Evolutionary conservation across 805 yeast species (phyloP).

Genomic region (Scheffersomyces coipomensis): DNA sequence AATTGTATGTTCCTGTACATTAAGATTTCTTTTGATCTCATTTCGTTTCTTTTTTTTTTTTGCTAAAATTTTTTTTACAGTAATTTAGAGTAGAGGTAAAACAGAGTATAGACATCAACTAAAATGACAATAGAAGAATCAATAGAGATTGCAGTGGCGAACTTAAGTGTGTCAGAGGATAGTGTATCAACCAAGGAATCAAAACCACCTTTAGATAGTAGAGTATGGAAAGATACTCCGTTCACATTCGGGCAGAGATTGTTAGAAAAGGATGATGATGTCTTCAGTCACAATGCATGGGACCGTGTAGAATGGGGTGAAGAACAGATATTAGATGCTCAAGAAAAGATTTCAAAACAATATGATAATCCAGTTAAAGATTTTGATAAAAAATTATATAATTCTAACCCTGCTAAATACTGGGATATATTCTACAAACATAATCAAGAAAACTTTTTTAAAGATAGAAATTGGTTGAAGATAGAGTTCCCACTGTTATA

Average conservation of each 20-base stretch:
- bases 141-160: not conserved
- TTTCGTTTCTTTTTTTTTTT: no score
- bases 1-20: no score
- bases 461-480: slow-evolving; percentile 94
- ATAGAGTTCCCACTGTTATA: slow-evolving; percentile 89
- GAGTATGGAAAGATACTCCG: slow-evolving; percentile 84
- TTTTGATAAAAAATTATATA: slow-evolving; percentile 75
- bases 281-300: slow-evolving; percentile 93
- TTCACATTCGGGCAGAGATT: slow-evolving; percentile 89
- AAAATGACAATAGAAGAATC: not conserved
- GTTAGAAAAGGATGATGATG: slow-evolving; percentile 70
- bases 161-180: not conserved
- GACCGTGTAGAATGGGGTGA: slow-evolving; percentile 98
- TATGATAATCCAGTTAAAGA: slow-evolving; percentile 82
- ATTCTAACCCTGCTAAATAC: slow-evolving; percentile 84
- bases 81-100: not conserved
- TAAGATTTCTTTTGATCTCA: no score
- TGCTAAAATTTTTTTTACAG: not conserved
- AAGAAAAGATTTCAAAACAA: slow-evolving; percentile 71
- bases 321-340: slow-evolving; percentile 76
- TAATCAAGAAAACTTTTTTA: slow-evolving; percentile 90
- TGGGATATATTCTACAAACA: slow-evolving; percentile 95
- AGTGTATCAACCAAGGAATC: slow-evolving; percentile 12
- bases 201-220: slow-evolving; percentile 50
- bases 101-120: not conserved